Evolutionary conservation across 805 yeast genomes (phyloP), one percentile per base, ranked within the genome.

Genomic region (Metschnikowia hibisci): DNA sequence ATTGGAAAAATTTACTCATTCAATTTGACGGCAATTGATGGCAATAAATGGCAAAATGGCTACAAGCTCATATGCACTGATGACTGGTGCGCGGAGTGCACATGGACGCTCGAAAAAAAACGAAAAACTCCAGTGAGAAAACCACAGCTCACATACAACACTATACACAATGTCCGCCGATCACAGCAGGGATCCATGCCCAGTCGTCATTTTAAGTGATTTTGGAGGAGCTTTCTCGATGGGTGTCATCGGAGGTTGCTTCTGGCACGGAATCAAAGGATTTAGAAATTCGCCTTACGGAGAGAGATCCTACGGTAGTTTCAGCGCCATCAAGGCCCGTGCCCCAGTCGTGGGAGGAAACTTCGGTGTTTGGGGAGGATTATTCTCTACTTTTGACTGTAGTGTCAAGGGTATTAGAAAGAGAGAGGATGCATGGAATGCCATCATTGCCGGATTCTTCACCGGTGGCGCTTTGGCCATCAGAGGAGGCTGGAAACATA

Each of bases 321-420:
- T 91, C 43, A 74, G 87, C 32, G 97, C 98, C 31, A 84, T 93
- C 56, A 88, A 88, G 63, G 87, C 96, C 41, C 80, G 99, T 66
- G 98, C 97, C 2, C 99, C 99, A 31, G 96, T 91, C 39, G 89
- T 91, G 43, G 99, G 99, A 54, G 99, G 99, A 61, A 93, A 93
- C 69, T 91, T 93, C 60, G 99, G 99, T 72, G 96, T 87, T 31
- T 93, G 99, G 99, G 99, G 99, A 76, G 99, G 99, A 48, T 73
- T 93, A 57, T 93, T 93, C 63, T 88, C 97, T 27, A 84, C 95
- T 11, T 93, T 82, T 62, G 99, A 93, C 68, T 93, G 99, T 75
- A 78, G 90, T 12, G 95, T 93, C 36, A 93, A 91, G 67, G 96
- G 91, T 2, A 80, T 93, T 33, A 86, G 99, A 75, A 86, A 88